phyloP scores from a whole-genome alignment of 192 early-diverging fungal genomes.

The Oehlia diaphana region DNA sequence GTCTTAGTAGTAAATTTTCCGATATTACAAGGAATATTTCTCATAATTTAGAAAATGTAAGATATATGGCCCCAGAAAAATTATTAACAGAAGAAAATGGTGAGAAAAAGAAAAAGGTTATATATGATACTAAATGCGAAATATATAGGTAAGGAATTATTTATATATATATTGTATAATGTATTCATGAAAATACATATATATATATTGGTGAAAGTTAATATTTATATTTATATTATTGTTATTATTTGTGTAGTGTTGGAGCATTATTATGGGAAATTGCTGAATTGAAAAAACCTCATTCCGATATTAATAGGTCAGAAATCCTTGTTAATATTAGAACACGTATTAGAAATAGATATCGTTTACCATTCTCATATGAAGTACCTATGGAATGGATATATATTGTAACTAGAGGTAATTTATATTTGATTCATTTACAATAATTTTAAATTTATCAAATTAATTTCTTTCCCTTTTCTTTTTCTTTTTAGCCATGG shows the following conservation, averaged over 20 bases:
- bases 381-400: background rate
- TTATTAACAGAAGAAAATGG: background rate
- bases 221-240: too few species aligned
- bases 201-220: too few species aligned
- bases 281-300: slow-evolving; percentile 2
- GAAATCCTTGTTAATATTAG: background rate
- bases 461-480: background rate
- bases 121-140: background rate
- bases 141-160: slow-evolving; percentile 3
- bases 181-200: too few species aligned
- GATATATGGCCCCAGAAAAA: slow-evolving; percentile 18
- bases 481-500: too few species aligned
- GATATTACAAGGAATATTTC: slow-evolving; percentile 13
- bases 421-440: background rate
- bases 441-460: too few species aligned
- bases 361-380: background rate
- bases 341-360: background rate
- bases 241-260: slow-evolving; percentile 11
- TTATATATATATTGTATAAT: too few species aligned
- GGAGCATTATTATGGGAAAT: slow-evolving; percentile 24
- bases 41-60: slow-evolving; percentile 2
- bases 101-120: background rate
- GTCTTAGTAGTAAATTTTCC: background rate
- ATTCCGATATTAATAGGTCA: background rate
- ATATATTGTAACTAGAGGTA: background rate